These are phyloP conservation scores for Phylloporus rhodoxanthus DNA, from an alignment of 768 basidiomycete species.

Conservation along the genomic window DNA sequence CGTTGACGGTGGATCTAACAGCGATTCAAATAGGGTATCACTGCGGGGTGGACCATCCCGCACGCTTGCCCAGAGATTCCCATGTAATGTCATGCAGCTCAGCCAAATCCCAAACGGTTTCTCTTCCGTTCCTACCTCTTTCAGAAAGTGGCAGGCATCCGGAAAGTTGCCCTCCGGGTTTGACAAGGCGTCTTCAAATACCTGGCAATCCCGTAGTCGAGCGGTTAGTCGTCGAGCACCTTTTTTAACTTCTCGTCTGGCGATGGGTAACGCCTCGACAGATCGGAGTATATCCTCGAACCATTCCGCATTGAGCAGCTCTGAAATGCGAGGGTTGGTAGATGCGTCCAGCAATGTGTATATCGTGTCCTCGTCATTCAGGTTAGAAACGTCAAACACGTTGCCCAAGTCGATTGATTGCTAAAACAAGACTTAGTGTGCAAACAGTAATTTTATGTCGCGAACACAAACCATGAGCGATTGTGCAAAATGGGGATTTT, in stretches of 20 bases:
- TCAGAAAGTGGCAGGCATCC: constrained; percentile 45
- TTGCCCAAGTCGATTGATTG: constrained; percentile 48
- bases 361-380: constrained; percentile 51
- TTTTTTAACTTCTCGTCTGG: constrained; percentile 38
- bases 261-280: constrained; percentile 25
- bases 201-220: constrained; percentile 53
- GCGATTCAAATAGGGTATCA: constrained; percentile 33
- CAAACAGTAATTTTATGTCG: background rate
- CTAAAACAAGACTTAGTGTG: constrained; percentile 32
- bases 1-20: constrained; percentile 31
- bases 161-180: constrained; percentile 48
- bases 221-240: constrained; percentile 43
- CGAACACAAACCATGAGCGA: constrained; percentile 39
- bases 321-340: constrained; percentile 60
- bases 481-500: constrained; percentile 44
- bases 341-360: constrained; percentile 57
- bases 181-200: constrained; percentile 56
- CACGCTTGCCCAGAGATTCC: constrained; percentile 39
- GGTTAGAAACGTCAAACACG: constrained; percentile 47
- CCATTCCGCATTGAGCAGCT: constrained; percentile 39
- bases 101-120: constrained; percentile 69
- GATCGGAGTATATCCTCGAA: constrained; percentile 21
- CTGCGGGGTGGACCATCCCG: constrained; percentile 11
- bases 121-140: constrained; percentile 60
- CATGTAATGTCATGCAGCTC: constrained; percentile 58